Base-by-base conservation (phyloP, 1,139 yeast genomes). In the Arxiozyma slooffiae region DNA sequence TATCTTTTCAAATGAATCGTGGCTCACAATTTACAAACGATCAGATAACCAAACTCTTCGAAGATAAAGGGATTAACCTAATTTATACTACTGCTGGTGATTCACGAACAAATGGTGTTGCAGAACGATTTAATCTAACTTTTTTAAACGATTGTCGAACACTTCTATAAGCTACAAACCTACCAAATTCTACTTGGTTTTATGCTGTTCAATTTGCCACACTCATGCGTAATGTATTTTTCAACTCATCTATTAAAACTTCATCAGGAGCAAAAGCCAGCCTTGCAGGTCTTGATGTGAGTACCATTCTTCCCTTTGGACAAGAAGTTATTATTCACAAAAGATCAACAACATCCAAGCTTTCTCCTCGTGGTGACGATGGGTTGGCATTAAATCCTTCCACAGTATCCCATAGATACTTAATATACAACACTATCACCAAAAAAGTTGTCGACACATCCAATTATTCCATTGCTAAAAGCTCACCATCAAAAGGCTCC, bases 121-220 rank as follows among this genome's bases (percentile, higher is more conserved):
- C 55, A 23, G 56, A 53, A 46, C 41, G 56, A n/a, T 21, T 42
- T 16, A 52, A 53, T 41, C 41, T 46, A 16, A 47, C 52, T 8
- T 38, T 54, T 3, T 11, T 54, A 24, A 53, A 53, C 30, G 55
- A 54, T 37, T 53, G 53, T 42, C 22, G 55, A 7, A 49, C 56
- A 8, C 3, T 30, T 49, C 7, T 36, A 52, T 7, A 14, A 18
- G 14, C 14, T 47, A 11, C 26, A 43, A 11, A 22, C 45, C 3
- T n/a, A 53, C 22, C 54, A 53, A 7, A 40, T 24, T 7, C 38
- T 38, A 36, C 20, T 50, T 23, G 54, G 56, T 53, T 39, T 42
- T 38, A 47, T 37, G 55, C 56, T 3, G 48, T 54, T 17, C 38
- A 43, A 46, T 49, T 49, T 43, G 41, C 53, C 16, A 47, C 48